Base-by-base conservation (phyloP, 768 basidiomycete genomes). In the Collybiopsis luxurians region DNA sequence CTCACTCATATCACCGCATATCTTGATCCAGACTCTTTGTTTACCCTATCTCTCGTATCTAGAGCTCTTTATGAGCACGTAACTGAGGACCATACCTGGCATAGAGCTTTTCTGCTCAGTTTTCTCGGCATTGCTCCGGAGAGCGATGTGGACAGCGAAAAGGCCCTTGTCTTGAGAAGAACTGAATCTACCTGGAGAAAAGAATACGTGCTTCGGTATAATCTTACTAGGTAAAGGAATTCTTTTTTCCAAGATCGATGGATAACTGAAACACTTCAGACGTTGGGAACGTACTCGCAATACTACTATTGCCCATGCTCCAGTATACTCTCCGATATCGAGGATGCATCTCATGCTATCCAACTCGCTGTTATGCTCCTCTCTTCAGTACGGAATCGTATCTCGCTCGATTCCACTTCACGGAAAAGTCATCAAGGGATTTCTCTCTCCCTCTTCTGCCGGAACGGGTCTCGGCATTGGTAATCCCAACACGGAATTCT, bases 31-130 rank as follows among this genome's bases (percentile, higher is more conserved):
- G 77, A 74, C 1, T 76, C 82, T 3, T 80, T 94, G 31, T 66
- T 84, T 43, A 71, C 78, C 1, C 81, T 94, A 61, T 76, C 78
- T 21, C 66, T 71, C 61, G 82, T 85, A 58, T 79, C 78, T 70
- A 72, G 67, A 46, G 66, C 64, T 57, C 75, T 91, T 55, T 75
- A 79, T 66, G 73, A 78, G 60, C 90, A 91, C 78, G 73, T 91
- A 77, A 79, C 79, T 54, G 79, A 89, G 63, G 91, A 94, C 58
- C 85, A 82, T 64, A 92, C 89, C 34, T 94, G 91, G 91, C 78
- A 81, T 50, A 75, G 83, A 21, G 91, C 92, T 27, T 90, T 90
- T 69, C 73, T 84, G 59, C 80, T 75, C 52, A 85, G 86, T 66
- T 85, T 84, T 65, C 67, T 91, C 43, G 84, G 81, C 48, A 79